Evolutionary conservation across 257 asterid genomes (phyloP), one percentile per base, ranked within the genome.

Genomic region (Solanum chmielewskii): DNA sequence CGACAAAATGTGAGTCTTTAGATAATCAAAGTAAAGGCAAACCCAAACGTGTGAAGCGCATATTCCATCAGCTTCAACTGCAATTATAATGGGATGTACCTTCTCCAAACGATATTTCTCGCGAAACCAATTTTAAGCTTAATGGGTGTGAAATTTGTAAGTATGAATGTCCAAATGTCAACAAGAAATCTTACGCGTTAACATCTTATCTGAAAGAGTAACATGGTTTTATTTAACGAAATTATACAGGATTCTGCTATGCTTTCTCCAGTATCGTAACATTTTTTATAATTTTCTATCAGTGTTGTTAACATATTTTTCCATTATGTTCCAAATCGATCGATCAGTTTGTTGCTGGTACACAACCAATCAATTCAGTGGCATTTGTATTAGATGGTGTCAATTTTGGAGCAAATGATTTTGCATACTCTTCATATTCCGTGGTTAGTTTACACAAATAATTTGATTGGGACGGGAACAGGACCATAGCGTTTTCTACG

Each of bases 1-100:
- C 86, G 7, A 88, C 81, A 18, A 69, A 85, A 52, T 86, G 91
- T 81, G 89, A 89, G 85, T 12, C 93, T 60, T 59, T 88, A 44
- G 88, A 73, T 11, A 89, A 21, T 77, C 35, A 71, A 13, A 71
- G 15, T 12, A 88, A 86, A 15, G 87, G 23, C 11, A 89, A 84
- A 86, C 35, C 45, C n/a, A 90, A 86, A 77, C 31, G 29, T 3
- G 92, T 75, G 62, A 94, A 94, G 31, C 89, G 98, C 83, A 89
- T 75, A 94, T 97, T 64, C 98, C 99, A 80, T 96, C 99, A 18
- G 99, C 98, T 16, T 97, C 99, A 39, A 95, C 99, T n/a, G 98
- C 99, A 59, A 78, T 97, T 88, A 92, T 77, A 83, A 92, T 97
- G 71, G 99, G 99, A 4, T 86, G 69, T 25, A 88, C 73, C 89